Evolutionary conservation across 441 rosid genomes (phyloP).

Genomic region (Breynia disticha): DNA sequence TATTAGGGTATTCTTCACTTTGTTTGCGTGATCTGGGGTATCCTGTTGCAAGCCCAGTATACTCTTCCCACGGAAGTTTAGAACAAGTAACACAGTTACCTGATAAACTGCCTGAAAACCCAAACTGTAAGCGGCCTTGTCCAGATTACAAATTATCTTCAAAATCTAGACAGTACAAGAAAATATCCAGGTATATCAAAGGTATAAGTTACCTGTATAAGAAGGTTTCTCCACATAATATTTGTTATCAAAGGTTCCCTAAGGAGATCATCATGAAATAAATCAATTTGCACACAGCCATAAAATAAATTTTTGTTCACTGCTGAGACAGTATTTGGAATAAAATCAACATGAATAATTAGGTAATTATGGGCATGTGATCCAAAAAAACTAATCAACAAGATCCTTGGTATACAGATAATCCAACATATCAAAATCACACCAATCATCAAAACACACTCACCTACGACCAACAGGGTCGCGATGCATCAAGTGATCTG

Average conservation of each 20-base stretch:
- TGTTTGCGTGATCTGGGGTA: conserved; percentile 28
- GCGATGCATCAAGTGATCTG: conserved; percentile 79
- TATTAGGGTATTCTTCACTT: conserved; percentile 78
- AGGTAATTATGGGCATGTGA: background rate
- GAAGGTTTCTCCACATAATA: conserved; percentile 97
- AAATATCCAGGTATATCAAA: background rate
- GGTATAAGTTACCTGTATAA: conserved; percentile 53
- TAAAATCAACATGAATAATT: too few species aligned
- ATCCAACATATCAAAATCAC: too few species aligned
- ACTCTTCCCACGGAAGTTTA: conserved; percentile 67
- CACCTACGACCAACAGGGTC: conserved; percentile 92
- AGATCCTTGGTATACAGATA: background rate
- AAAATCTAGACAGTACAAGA: background rate
- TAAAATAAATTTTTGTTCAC: too few species aligned
- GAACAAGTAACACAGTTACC: conserved; percentile 61
- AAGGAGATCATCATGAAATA: conserved; percentile 5
- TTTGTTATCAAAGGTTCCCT: conserved; percentile 93
- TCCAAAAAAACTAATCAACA: too few species aligned
- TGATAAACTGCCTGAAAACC: conserved; percentile 72
- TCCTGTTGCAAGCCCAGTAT: conserved; percentile 41
- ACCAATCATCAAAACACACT: conserved; percentile 7
- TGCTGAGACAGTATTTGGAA: conserved; percentile 1
- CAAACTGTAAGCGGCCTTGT: background rate
- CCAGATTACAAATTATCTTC: background rate
- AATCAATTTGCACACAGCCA: background rate